Evolutionary conservation across 495 filamentous ascomycete genomes (phyloP).

Genomic region (Platismatia glauca): DNA sequence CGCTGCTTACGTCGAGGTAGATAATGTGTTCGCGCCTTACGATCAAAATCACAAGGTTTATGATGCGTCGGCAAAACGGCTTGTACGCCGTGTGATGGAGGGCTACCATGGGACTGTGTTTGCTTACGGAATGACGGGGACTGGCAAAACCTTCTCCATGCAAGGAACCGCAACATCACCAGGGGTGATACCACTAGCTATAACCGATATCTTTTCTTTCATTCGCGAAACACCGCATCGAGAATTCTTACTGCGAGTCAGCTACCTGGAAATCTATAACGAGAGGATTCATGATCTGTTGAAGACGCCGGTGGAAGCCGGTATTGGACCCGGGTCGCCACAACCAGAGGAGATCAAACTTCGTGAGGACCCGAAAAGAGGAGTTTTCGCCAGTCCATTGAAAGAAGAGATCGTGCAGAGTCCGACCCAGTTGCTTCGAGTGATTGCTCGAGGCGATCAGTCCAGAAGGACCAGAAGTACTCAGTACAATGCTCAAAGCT

Average conservation of each 20-base stretch:
- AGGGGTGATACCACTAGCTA: constrained; percentile 92
- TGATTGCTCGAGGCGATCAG: constrained; percentile 90
- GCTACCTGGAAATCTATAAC: constrained; percentile 98
- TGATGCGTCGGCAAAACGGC: constrained; percentile 82
- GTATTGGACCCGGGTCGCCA: constrained; percentile 35
- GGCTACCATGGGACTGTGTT: constrained; percentile 98
- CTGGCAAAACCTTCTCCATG: constrained; percentile 98
- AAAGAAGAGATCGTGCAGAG: constrained; percentile 99
- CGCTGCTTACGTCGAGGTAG: constrained; percentile 34
- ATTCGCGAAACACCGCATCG: constrained; percentile 92
- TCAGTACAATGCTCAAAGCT: constrained; percentile 92
- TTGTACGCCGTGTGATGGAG: constrained; percentile 96
- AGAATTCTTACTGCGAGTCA: constrained; percentile 92
- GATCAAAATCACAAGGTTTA: constrained; percentile 93
- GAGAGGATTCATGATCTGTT: constrained; percentile 94
- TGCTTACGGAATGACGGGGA: constrained; percentile 98
- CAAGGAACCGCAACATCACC: constrained; percentile 95
- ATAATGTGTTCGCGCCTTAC: constrained; percentile 89
- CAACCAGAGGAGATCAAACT: constrained; percentile 89
- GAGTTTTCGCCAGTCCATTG: constrained; percentile 90
- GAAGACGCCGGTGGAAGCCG: constrained; percentile 52
- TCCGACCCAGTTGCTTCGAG: constrained; percentile 86
- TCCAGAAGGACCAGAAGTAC: constrained; percentile 84
- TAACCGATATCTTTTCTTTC: constrained; percentile 98
- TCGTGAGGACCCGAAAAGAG: constrained; percentile 88